phyloP scores from a whole-genome alignment of 176 grass and related monocot species.

The Miscanthus lutarioriparius region DNA sequence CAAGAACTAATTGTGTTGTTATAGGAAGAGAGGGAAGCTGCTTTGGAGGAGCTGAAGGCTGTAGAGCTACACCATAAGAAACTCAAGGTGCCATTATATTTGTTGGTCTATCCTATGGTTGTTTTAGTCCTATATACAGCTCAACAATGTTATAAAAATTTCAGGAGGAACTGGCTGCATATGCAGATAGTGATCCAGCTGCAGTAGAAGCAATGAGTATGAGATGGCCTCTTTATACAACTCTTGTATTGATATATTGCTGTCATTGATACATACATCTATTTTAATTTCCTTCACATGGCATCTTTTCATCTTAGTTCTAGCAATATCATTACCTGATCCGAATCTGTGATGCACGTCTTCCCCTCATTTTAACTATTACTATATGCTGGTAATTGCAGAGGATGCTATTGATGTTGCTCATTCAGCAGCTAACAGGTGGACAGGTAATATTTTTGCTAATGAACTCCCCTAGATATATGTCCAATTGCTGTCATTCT shows the following conservation, averaged over 20 bases:
- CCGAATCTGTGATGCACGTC: neutral
- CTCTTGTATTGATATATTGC: neutral
- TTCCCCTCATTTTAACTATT: slow-evolving; percentile 11
- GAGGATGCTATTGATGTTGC: slow-evolving; percentile 76
- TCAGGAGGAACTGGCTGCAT: slow-evolving; percentile 78
- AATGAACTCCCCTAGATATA: neutral
- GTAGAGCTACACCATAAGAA: slow-evolving; percentile 74
- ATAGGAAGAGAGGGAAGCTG: slow-evolving; percentile 83
- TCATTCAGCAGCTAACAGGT: slow-evolving; percentile 88
- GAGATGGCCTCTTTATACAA: slow-evolving; percentile 34
- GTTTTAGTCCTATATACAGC: slow-evolving; percentile 19
- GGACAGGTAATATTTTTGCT: slow-evolving; percentile 69
- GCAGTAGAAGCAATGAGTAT: slow-evolving; percentile 89
- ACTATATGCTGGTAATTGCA: slow-evolving; percentile 46
- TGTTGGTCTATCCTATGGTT: neutral
- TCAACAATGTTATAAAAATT: slow-evolving; percentile 25
- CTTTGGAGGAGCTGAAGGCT: slow-evolving; percentile 71
- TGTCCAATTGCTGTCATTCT: neutral
- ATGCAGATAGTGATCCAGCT: slow-evolving; percentile 90
- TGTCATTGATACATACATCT: slow-evolving; percentile 20
- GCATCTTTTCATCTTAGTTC: slow-evolving; percentile 7
- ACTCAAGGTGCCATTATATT: slow-evolving; percentile 59
- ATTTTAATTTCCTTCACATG: neutral
- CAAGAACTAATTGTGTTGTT: slow-evolving; percentile 27
- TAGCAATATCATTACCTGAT: neutral